Evolutionary conservation across 108 stramenopile genomes (phyloP), one percentile per base, ranked within the genome.

Genomic region (Nitzschia putrida): DNA sequence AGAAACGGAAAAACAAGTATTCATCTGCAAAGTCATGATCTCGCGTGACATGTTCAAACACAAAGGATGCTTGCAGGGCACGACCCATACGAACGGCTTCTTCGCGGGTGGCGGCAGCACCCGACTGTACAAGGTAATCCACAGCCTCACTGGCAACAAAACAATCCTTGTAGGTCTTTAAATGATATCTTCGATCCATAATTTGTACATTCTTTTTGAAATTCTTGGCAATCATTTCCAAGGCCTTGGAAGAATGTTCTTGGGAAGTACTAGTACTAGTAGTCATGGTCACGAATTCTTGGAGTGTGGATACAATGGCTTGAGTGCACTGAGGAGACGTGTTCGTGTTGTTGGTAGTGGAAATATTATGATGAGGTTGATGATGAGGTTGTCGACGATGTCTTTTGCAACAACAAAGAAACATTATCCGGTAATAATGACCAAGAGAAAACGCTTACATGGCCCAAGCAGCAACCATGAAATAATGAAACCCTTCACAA

Each of bases 81-180:
- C 66, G 54, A 7, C 85, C 87, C 0, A 88, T 68, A 5, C 45
- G 45, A 4, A 91, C 90, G 11, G 85, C 90, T 14, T 88, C 87
- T 8, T 67, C 69, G 0, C 87, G 73, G 14, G 54, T 74, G 18
- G 34, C n/a, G 2, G 76, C 85, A n/a, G 70, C 40, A 8, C 80
- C 76, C 26, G 70, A 61, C 9, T 60, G 13, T 4, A 91, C 64
- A 37, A 91, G 51, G 50, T 71, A 91, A 61, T 83, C 82, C 34
- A 91, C 87, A 18, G 84, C 87, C 40, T 88, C 85, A 20, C 68
- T 59, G 0, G 82, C 87, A 12, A 88, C 72, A 52, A 91, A 91
- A 29, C 81, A 83, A 29, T 79, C 37, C 23, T 75, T 72, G 74
- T 88, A 88, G 0, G 75, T 76, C 53, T 77, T 79, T 13, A 81